Base-by-base conservation (phyloP, 805 yeast genomes). In the Lipomyces orientalis region DNA sequence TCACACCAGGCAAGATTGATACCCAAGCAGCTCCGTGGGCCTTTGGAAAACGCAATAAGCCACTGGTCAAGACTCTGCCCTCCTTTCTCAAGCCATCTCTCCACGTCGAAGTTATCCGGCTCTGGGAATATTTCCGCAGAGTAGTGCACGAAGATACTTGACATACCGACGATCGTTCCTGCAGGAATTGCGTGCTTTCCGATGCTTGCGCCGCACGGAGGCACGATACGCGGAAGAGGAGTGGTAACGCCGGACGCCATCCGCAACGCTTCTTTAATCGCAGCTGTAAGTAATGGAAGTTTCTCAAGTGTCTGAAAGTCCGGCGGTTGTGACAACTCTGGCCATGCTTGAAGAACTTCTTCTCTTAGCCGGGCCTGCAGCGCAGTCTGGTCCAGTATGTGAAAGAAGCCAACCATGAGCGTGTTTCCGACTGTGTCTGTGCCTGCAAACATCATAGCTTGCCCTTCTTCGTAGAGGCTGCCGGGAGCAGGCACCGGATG, bases 131-230 rank as follows among this genome's bases (percentile, higher is more conserved):
- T 43, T 43, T 43, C 49, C 7, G 49, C 49, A 43, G 49, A 43
- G 49, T 43, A 43, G 22, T 43, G 49, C 49, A 43, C 49, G 49
- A 43, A 43, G 49, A 43, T 16, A 16, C 49, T 43, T 43, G 49
- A 43, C 49, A 43, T 43, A 43, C 49, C 49, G 49, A 43, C 49
- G 49, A 43, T 43, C 49, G 49, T 43, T 16, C 49, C 49, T n/a
- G 49, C 22, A 43, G 49, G 49, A 43, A 43, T 19, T 43, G 49
- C 6, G 49, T 43, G 19, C 19, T 43, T 16, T 16, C 49, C 49
- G 49, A 43, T 43, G 49, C 9, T 43, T 43, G 49, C 49, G 19
- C 49, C 49, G 19, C 19, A 43, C 22, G n/a, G 49, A 43, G 49
- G 49, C 49, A 43, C 49, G 49, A 43, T 16, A 3, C 49, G 49